A percentile compares a stretch with the other conserved stretches of the same genome.
phyloP scores from a whole-genome alignment of 345 rosid species.

The Populus alba region DNA sequence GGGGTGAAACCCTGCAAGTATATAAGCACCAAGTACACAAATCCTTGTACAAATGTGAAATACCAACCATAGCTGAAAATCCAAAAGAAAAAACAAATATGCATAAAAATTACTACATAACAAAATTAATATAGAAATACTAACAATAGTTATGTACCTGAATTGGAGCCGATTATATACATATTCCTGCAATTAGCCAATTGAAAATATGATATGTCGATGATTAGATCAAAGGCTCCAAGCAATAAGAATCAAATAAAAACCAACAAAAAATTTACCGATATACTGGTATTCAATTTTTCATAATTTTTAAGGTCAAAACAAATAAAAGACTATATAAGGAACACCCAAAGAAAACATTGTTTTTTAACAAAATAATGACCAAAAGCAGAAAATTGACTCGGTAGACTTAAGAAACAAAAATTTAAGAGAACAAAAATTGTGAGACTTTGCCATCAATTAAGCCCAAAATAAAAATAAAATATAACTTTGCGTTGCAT shows the following conservation, averaged over 20 bases:
- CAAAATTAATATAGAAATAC: background rate
- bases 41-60: conserved; percentile 96
- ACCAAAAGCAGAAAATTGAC: background rate
- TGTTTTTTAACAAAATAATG: background rate
- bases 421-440: background rate
- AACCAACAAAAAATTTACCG: background rate
- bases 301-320: background rate
- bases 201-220: background rate
- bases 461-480: background rate
- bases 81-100: background rate
- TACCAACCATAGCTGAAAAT: conserved; percentile 94
- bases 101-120: background rate
- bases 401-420: background rate
- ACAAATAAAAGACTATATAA: conserved; percentile 13
- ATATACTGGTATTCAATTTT: background rate
- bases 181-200: conserved; percentile 60
- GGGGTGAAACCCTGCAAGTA: conserved; percentile 90
- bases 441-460: background rate
- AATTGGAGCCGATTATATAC: conserved; percentile 89
- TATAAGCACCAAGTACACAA: conserved; percentile 78
- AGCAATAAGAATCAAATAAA: background rate
- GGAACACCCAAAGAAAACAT: background rate
- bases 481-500: background rate
- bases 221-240: background rate
- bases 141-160: conserved; percentile 44